Evolutionary conservation across 2,329 filamentous ascomycete genomes (phyloP).

Genomic region (Curvularia verruculosa): DNA sequence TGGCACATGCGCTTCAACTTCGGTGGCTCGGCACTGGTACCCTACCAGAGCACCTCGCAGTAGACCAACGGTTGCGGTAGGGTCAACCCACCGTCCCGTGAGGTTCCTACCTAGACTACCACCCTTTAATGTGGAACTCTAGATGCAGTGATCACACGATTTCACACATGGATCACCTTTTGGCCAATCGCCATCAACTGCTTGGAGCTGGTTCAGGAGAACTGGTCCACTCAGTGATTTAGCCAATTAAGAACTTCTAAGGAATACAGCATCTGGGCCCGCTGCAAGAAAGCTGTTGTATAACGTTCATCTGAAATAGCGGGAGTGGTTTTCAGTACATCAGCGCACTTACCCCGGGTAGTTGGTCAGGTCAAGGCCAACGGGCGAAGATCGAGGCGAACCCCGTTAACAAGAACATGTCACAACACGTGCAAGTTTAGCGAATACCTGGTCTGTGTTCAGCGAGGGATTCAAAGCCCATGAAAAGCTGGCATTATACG

Average conservation of each 20-base stretch:
- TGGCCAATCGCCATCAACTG: not conserved
- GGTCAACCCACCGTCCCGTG: slow-evolving; percentile 6
- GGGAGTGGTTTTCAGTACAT: not conserved
- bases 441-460: not conserved
- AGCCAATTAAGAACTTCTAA: not conserved
- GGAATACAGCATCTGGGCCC: not conserved
- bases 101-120: slow-evolving; percentile 1
- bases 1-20: not conserved
- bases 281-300: not conserved
- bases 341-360: slow-evolving; percentile 1
- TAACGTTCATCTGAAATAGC: not conserved
- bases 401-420: slow-evolving; percentile 6
- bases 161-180: not conserved
- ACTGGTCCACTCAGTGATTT: not conserved
- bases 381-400: not conserved
- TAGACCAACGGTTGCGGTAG: slow-evolving; percentile 26
- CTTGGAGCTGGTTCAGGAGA: slow-evolving; percentile 6
- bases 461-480: slow-evolving; percentile 5
- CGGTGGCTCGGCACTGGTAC: slow-evolving; percentile 17
- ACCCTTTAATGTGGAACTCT: slow-evolving; percentile 4
- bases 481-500: not conserved
- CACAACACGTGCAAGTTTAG: slow-evolving; percentile 7
- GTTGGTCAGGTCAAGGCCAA: slow-evolving; percentile 2
- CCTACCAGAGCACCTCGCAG: slow-evolving; percentile 22
- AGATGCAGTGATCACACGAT: slow-evolving; percentile 14